Percentiles rank a stretch among this genome's conserved stretches.
phyloP scores from a whole-genome alignment of 139 green algal genomes.

The Chlamydomonas schloesseri region DNA sequence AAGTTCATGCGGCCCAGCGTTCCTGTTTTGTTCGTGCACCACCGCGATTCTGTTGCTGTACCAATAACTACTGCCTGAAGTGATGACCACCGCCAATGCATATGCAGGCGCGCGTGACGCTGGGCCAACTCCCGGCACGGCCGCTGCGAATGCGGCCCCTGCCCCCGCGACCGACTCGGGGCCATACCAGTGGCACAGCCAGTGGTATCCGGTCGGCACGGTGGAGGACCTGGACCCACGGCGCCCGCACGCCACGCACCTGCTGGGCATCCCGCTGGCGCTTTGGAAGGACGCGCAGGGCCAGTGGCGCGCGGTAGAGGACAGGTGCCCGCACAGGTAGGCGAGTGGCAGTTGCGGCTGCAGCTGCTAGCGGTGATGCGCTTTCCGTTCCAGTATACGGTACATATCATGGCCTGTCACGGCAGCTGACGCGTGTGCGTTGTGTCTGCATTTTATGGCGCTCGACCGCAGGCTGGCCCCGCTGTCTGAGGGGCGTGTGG shows the following conservation, averaged over 20 bases:
- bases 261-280: slow-evolving; percentile 54
- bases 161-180: too few relatives aligned
- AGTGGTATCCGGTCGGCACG: slow-evolving; percentile 58
- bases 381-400: too few relatives aligned
- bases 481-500: slow-evolving; percentile 59
- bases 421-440: too few relatives aligned
- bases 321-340: slow-evolving; percentile 60
- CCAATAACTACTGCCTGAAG: too few relatives aligned
- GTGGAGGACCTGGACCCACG: slow-evolving; percentile 52
- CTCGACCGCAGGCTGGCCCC: slow-evolving; percentile 47
- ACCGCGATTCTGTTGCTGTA: too few relatives aligned
- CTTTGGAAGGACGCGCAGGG: slow-evolving; percentile 47
- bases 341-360: neutral
- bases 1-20: too few relatives aligned
- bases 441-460: neutral
- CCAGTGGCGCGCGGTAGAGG: slow-evolving; percentile 45
- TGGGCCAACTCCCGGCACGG: too few relatives aligned
- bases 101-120: too few relatives aligned
- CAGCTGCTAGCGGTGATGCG: neutral
- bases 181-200: slow-evolving; percentile 49
- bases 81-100: too few relatives aligned
- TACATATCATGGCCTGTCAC: neutral
- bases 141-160: too few relatives aligned
- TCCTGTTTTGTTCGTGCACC: too few relatives aligned
- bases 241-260: slow-evolving; percentile 37